These are phyloP conservation scores for Cardamine chenopodiifolia DNA, from an alignment of 345 rosid genomes.

Conservation along the genomic window DNA sequence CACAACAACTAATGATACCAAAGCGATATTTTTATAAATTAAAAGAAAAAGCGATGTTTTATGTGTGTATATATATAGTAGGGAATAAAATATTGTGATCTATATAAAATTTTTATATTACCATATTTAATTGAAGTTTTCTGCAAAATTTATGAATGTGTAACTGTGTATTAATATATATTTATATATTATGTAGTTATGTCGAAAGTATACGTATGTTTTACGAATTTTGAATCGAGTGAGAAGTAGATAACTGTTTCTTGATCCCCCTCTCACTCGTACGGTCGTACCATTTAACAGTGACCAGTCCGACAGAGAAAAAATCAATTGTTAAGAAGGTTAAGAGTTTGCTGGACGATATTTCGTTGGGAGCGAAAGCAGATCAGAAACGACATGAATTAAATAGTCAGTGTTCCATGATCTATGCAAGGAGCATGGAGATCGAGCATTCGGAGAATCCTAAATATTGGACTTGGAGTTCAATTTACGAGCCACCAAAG, in stretches of 20 bases:
- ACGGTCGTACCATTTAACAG: neutral
- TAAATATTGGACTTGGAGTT: neutral
- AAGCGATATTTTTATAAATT: too few relatives aligned
- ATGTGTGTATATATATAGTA: too few relatives aligned
- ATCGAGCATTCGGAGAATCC: neutral
- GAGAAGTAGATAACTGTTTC: neutral
- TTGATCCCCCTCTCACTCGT: neutral
- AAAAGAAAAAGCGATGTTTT: too few relatives aligned
- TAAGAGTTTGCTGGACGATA: neutral
- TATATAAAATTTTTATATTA: too few relatives aligned
- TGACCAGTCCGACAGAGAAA: neutral
- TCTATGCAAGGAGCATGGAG: neutral
- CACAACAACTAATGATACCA: too few relatives aligned
- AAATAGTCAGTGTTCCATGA: neutral
- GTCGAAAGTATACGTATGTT: too few relatives aligned
- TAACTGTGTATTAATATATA: too few relatives aligned
- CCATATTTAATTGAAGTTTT: too few relatives aligned
- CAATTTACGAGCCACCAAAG: neutral
- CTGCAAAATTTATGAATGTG: too few relatives aligned
- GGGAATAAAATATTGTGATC: too few relatives aligned
- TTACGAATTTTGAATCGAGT: too few relatives aligned
- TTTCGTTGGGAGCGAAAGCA: neutral
- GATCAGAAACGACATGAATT: neutral
- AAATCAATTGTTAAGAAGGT: neutral
- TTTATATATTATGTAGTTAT: too few relatives aligned